Conservation (phyloP, 345 rosid species). For the Populus nigra region DNA sequence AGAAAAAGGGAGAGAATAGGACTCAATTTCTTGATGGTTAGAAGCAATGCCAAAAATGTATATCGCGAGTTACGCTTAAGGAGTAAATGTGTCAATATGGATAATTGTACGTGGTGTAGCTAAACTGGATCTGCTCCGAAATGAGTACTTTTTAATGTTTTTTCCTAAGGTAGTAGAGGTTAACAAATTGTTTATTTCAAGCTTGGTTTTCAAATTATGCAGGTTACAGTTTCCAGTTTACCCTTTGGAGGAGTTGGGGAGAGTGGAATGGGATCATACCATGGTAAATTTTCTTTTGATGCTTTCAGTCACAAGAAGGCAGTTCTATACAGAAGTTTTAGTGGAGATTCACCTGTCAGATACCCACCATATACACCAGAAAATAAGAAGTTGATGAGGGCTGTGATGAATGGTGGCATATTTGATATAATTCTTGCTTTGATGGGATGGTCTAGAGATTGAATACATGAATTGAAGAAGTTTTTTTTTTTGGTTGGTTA, state of each 20-base stretch:
- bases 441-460: slow-evolving; percentile 45
- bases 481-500: not conserved
- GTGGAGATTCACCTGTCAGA: slow-evolving; percentile 56
- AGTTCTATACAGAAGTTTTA: slow-evolving; percentile 60
- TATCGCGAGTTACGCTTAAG: not conserved
- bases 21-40: not conserved
- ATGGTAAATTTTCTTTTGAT: slow-evolving; percentile 82
- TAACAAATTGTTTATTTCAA: not conserved
- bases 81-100: too few species aligned
- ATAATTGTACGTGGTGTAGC: too few species aligned
- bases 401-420: slow-evolving; percentile 46
- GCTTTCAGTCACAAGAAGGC: slow-evolving; percentile 89
- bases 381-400: slow-evolving; percentile 53
- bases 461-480: slow-evolving; percentile 1
- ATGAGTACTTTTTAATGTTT: too few species aligned
- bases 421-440: slow-evolving; percentile 49
- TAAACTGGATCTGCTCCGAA: too few species aligned
- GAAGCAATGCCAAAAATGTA: not conserved
- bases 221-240: slow-evolving; percentile 52
- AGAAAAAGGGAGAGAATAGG: not conserved
- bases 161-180: too few species aligned
- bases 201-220: slow-evolving; percentile 18
- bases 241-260: slow-evolving; percentile 97
- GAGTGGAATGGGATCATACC: slow-evolving; percentile 87
- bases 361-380: slow-evolving; percentile 71